Percentiles rank a stretch among this genome's conserved stretches.
These are phyloP conservation scores for Cryphonectria radicalis DNA, from an alignment of 2,329 filamentous ascomycete genomes.

Conservation along the genomic window DNA sequence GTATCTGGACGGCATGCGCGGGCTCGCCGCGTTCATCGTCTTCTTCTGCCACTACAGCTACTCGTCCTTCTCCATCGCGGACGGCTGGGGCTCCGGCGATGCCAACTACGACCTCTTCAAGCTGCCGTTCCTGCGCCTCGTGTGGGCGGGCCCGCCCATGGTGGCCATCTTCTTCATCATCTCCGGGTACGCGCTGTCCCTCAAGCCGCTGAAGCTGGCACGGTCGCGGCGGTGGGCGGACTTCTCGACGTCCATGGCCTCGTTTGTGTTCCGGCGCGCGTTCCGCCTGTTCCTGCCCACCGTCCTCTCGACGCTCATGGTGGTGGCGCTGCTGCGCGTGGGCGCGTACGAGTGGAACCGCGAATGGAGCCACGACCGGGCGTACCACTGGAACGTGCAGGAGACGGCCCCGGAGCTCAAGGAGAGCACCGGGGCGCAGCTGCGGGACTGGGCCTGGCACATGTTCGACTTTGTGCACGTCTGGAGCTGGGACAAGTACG, in stretches of 20 bases:
- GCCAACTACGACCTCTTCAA: constrained; percentile 53
- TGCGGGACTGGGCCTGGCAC: constrained; percentile 50
- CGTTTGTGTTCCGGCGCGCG: constrained; percentile 55
- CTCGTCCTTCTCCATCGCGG: constrained; percentile 55
- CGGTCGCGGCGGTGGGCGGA: constrained; percentile 38
- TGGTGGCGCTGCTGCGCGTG: constrained; percentile 48
- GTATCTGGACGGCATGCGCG: constrained; percentile 63
- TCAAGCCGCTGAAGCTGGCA: constrained; percentile 53
- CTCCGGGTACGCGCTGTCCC: constrained; percentile 63
- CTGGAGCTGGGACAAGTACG: constrained; percentile 54
- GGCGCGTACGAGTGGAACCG: constrained; percentile 55
- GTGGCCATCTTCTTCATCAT: constrained; percentile 67
- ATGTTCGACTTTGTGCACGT: constrained; percentile 57
- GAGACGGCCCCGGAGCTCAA: constrained; percentile 52
- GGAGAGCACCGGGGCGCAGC: constrained; percentile 44
- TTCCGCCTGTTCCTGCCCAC: constrained; percentile 58
- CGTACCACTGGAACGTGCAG: constrained; percentile 52
- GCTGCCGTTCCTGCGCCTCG: constrained; percentile 57
- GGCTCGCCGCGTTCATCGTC: constrained; percentile 59
- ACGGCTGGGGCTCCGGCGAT: constrained; percentile 52
- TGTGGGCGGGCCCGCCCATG: constrained; percentile 60
- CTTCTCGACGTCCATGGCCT: constrained; percentile 51
- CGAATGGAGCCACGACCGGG: constrained; percentile 48
- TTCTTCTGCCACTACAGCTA: constrained; percentile 63
- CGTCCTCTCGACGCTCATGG: constrained; percentile 53